Conservation (phyloP, 441 rosid genomes). For the Pelargonium myrrhifolium region DNA sequence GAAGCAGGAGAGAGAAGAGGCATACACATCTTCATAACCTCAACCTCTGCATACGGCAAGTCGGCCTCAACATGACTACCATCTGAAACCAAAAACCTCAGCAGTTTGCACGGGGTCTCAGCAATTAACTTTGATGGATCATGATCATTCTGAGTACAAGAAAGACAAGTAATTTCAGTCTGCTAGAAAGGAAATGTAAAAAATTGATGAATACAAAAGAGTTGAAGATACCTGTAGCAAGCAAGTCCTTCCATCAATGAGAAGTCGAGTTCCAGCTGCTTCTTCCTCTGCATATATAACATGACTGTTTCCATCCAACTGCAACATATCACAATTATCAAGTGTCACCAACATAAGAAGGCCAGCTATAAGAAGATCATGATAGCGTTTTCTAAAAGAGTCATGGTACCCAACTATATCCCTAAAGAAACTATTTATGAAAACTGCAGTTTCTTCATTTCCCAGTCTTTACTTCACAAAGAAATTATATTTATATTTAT, state of each 20-base stretch:
- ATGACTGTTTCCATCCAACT: conserved; percentile 99
- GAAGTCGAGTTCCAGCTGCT: conserved; percentile 99
- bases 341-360: neutral
- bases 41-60: conserved; percentile 96
- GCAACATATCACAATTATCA: conserved; percentile 20
- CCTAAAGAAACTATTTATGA: neutral
- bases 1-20: conserved; percentile 99
- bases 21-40: conserved; percentile 99
- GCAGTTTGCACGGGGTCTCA: conserved; percentile 98
- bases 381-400: neutral
- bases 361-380: neutral
- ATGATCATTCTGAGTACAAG: conserved; percentile 69
- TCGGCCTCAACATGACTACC: conserved; percentile 92
- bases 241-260: conserved; percentile 99
- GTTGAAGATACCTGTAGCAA: conserved; percentile 65
- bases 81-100: conserved; percentile 88
- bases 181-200: neutral
- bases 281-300: conserved; percentile 99
- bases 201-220: conserved; percentile 13
- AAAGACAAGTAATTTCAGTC: conserved; percentile 20
- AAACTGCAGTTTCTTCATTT: conserved; percentile 3
- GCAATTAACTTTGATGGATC: conserved; percentile 98
- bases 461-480: neutral
- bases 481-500: neutral
- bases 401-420: neutral